A percentile compares a stretch with the other conserved stretches of the same genome.
Evolutionary conservation across 495 filamentous ascomycete species (phyloP).

Genomic region (Cercophora sp.): DNA sequence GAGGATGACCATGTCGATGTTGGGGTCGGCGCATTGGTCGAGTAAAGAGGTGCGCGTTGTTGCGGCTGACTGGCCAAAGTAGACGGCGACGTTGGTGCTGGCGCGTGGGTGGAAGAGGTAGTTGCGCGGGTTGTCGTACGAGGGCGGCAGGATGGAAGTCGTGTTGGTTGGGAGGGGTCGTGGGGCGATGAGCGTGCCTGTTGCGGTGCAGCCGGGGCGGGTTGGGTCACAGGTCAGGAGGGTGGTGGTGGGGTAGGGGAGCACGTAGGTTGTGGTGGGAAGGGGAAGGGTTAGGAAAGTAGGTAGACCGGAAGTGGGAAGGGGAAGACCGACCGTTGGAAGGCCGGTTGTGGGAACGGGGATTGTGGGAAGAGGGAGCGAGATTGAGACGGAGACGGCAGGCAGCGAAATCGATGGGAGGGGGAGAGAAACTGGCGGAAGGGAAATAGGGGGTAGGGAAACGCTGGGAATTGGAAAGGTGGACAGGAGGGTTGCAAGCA

Average conservation of each 20-base stretch:
- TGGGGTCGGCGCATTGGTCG: slow-evolving; percentile 16
- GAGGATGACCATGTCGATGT: slow-evolving; percentile 19
- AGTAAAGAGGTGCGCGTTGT: slow-evolving; percentile 1
- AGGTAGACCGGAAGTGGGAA: neutral
- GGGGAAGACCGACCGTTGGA: neutral
- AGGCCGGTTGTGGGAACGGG: neutral
- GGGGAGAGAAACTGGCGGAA: neutral
- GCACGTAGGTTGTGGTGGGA: no score
- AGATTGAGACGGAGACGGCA: neutral
- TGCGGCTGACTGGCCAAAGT: slow-evolving; percentile 12
- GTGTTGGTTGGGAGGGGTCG: neutral
- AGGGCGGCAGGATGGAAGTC: neutral
- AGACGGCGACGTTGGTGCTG: slow-evolving; percentile 10
- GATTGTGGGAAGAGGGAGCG: neutral
- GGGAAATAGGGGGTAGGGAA: neutral
- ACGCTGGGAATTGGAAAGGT: neutral
- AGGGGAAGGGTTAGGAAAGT: neutral
- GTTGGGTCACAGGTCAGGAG: neutral
- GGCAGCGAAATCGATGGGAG: neutral
- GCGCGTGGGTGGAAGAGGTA: slow-evolving; percentile 16
- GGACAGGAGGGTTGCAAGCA: neutral
- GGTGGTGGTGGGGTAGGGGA: neutral
- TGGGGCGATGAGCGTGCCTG: neutral
- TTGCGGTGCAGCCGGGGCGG: neutral
- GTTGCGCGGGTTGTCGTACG: neutral